Evolutionary conservation across 139 green algal species (phyloP).

Genomic region (Chlorella sp.): DNA sequence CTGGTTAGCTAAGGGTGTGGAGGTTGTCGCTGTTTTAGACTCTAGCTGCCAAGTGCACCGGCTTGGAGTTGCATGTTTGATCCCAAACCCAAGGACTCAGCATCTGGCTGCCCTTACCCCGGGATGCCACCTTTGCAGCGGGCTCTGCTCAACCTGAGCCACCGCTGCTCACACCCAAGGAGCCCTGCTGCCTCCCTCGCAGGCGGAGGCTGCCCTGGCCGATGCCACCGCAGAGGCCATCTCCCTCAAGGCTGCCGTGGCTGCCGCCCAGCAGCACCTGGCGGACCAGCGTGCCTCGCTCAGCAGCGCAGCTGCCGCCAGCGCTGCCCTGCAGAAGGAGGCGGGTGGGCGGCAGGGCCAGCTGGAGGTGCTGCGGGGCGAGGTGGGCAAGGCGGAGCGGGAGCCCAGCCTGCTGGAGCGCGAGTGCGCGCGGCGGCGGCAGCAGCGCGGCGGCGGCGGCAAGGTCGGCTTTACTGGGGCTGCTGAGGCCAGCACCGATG

Average conservation of each 20-base stretch:
- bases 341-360: not conserved
- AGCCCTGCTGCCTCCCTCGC: not conserved
- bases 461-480: not conserved
- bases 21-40: slow-evolving; percentile 29
- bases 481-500: not conserved
- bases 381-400: not conserved
- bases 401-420: not conserved
- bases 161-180: no score
- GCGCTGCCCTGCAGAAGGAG: not conserved
- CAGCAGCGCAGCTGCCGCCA: not conserved
- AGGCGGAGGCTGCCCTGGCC: slow-evolving; percentile 13
- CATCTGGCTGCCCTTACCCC: not conserved
- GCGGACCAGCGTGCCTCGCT: not conserved
- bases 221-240: not conserved
- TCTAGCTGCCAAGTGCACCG: no score
- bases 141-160: no score
- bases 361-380: not conserved
- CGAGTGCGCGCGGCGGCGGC: not conserved
- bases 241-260: slow-evolving; percentile 10
- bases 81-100: no score
- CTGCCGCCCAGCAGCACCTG: not conserved
- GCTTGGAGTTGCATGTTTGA: slow-evolving; percentile 3
- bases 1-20: no score
- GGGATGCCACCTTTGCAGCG: no score
- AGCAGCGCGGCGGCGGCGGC: not conserved